Base-by-base conservation (phyloP, 1,284 basidiomycete genomes). In the Sanghuangporus sanghuang region DNA sequence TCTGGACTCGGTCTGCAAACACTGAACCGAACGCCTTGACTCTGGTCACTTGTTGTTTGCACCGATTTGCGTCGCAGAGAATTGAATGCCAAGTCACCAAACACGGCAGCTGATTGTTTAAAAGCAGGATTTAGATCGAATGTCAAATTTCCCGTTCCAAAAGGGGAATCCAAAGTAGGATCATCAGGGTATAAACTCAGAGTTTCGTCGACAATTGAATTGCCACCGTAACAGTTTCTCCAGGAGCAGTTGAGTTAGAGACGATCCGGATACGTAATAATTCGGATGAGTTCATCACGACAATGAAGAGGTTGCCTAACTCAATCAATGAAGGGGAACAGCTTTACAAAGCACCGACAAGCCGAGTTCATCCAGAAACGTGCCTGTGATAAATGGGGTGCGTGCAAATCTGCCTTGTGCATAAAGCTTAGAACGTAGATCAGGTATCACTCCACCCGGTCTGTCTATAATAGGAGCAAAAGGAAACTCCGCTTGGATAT, bases 111-210 rank as follows among this genome's bases (percentile, higher is more conserved):
- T 27, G 69, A 72, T 27, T 78, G 76, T 66, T 84, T 84, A 68
- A 71, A 83, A 35, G 75, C 70, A 39, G 71, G 71, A 42, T 73
- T 75, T 5, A 79, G 69, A 0, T 80, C 81, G 65, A 83, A 84
- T 0, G 81, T 82, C 32, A 80, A 71, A 62, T 79, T 79, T 1
- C 83, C 81, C 0, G 81, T 82, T 44, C 76, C 76, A 67, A 77
- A 84, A 0, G 82, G 83, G 0, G 79, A 81, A 0, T 82, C 82
- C 1, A 79, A 68, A 6, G 78, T 71, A 6, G 83, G 81, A 53
- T 74, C 71, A 62, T 82, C 76, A 0, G 82, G 81, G 66, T 84
- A 84, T 2, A 82, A 70, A n/a, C 76, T 63, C 0, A 83, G 62
- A 11, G 84, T 63, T 14, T 66, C 67, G 12, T 76, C 68, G 3